phyloP scores from a whole-genome alignment of 1,284 basidiomycete genomes.

The Boletus calvinii region DNA sequence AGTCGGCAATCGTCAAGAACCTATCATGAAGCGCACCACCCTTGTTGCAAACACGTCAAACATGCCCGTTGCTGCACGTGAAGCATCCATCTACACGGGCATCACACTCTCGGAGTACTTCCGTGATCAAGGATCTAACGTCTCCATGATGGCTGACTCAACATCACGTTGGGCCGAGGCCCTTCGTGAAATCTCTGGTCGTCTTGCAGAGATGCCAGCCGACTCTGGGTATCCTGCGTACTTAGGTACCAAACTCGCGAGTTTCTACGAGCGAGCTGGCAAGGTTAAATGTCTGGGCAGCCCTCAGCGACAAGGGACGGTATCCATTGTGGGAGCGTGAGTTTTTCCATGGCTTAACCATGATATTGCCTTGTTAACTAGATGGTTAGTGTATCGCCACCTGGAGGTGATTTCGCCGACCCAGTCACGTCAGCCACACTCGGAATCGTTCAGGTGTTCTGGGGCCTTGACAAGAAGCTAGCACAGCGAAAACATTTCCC shows the following conservation, averaged over 20 bases:
- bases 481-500: slow-evolving; percentile 99
- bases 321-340: slow-evolving; percentile 98
- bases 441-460: slow-evolving; percentile 99
- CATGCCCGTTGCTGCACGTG: slow-evolving; percentile 99
- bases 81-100: slow-evolving; percentile 99
- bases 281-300: slow-evolving; percentile 93
- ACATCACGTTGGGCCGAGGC: slow-evolving; percentile 99
- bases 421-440: slow-evolving; percentile 97
- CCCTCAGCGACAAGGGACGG: slow-evolving; percentile 87
- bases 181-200: slow-evolving; percentile 98
- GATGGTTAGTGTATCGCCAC: slow-evolving; percentile 81
- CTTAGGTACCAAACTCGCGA: slow-evolving; percentile 91
- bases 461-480: slow-evolving; percentile 94
- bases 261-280: slow-evolving; percentile 99
- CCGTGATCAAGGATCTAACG: slow-evolving; percentile 97
- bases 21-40: slow-evolving; percentile 99
- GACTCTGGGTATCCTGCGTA: slow-evolving; percentile 99
- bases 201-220: slow-evolving; percentile 99
- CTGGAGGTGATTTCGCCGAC: slow-evolving; percentile 99
- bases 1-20: slow-evolving; percentile 89
- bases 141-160: slow-evolving; percentile 99
- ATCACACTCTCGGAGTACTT: slow-evolving; percentile 99
- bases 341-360: slow-evolving; percentile 36
- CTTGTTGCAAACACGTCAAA: slow-evolving; percentile 99
- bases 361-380: slow-evolving; percentile 13